Conservation (phyloP, 805 yeast genomes). For the Naumovozyma castellii region DNA sequence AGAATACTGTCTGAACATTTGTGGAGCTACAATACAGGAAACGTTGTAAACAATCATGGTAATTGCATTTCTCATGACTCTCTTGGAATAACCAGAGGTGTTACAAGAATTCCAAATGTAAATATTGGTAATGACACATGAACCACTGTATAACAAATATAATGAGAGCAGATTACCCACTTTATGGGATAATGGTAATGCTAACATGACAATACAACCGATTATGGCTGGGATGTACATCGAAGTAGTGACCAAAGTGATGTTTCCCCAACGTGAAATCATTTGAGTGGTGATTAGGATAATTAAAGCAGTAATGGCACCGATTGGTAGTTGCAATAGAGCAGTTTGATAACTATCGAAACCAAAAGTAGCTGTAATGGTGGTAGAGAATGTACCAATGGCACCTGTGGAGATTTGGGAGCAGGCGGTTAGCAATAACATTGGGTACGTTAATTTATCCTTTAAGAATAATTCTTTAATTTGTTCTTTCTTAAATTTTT, state of each 20-base stretch:
- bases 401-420: conserved; percentile 45
- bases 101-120: conserved; percentile 56
- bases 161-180: conserved; percentile 42
- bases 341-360: conserved; percentile 38
- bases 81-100: conserved; percentile 54
- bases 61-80: conserved; percentile 42
- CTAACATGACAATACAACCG: conserved; percentile 38
- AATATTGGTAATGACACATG: conserved; percentile 47
- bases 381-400: conserved; percentile 43
- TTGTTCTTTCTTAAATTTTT: conserved; percentile 37
- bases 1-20: conserved; percentile 42
- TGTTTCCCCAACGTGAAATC: conserved; percentile 29
- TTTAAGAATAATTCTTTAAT: conserved; percentile 36
- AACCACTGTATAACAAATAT: conserved; percentile 45
- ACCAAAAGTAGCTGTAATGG: conserved; percentile 45
- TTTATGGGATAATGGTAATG: conserved; percentile 28
- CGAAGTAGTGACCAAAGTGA: conserved; percentile 31
- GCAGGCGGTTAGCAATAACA: conserved; percentile 37
- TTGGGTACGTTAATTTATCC: conserved; percentile 44
- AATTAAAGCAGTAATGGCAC: conserved; percentile 38
- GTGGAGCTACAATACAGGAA: conserved; percentile 56
- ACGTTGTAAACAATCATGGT: conserved; percentile 52
- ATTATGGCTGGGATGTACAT: conserved; percentile 42
- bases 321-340: conserved; percentile 48
- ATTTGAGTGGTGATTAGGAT: conserved; percentile 34